These are phyloP conservation scores for Diphasiastrum complanatum DNA, from an alignment of 83 land plant species.

Conservation along the genomic window DNA sequence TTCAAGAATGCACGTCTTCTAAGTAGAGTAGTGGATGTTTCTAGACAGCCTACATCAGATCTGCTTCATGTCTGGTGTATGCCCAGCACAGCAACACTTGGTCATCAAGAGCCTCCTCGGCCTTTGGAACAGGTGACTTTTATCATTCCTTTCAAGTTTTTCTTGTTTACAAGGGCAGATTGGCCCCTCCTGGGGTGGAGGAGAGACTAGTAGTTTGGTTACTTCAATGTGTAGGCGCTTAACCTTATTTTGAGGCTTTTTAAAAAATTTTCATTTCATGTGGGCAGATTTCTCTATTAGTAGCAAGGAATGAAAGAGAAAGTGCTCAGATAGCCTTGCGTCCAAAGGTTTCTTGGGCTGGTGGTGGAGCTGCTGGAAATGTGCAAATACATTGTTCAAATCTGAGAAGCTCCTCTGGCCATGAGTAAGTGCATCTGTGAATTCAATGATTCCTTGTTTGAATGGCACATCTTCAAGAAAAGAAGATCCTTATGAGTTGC, in stretches of 20 bases:
- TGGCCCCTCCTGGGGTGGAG: too few species aligned
- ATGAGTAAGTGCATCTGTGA: conserved; percentile 35
- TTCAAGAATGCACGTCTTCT: conserved; percentile 8
- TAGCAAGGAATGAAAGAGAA: conserved; percentile 94
- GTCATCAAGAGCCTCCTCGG: conserved; percentile 86
- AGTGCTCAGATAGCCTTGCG: conserved; percentile 90
- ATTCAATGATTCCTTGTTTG: not conserved
- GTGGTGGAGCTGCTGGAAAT: conserved; percentile 56
- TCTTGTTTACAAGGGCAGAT: too few species aligned
- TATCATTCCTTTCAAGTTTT: not conserved
- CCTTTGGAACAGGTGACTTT: conserved; percentile 58
- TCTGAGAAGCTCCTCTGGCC: conserved; percentile 67
- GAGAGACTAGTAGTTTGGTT: too few species aligned
- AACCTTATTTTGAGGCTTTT: not conserved
- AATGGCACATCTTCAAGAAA: too few species aligned
- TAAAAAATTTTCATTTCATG: not conserved
- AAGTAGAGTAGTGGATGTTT: conserved; percentile 42
- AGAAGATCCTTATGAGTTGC: too few species aligned
- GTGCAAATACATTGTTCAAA: conserved; percentile 78
- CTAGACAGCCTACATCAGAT: conserved; percentile 53
- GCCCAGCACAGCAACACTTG: conserved; percentile 89
- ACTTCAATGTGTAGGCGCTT: not conserved
- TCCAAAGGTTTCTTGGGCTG: conserved; percentile 91
- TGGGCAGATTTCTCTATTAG: conserved; percentile 64
- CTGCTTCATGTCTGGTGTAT: conserved; percentile 79